Base-by-base conservation (phyloP, 345 rosid genomes). In the Arabidopsis suecica region DNA sequence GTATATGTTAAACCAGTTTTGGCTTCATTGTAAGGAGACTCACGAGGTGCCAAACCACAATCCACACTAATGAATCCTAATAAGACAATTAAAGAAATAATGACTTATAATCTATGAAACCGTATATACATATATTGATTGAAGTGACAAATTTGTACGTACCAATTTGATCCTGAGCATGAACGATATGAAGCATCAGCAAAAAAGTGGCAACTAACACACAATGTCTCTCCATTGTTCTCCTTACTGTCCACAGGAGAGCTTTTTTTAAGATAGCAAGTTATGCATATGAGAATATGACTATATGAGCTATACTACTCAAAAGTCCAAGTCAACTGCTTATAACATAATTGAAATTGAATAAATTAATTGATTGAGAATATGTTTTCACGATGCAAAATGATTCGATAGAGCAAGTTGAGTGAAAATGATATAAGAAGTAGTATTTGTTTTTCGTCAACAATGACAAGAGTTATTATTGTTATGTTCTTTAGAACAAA, bases 21-120 rank as follows among this genome's bases (percentile, higher is more conserved):
- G 18, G 2, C 30, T 53, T 32, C 68, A 20, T 40, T 69, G 71
- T 78, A 78, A 40, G 77, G 62, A 66, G 81, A 30, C 14, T 71
- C 77, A 23, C 37, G 58, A 65, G 12, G 16, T 1, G 80, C 7
- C 32, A 65, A 65, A 23, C 81, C 81, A 22, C 77, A 78, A 51
- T 73, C 81, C 73, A 78, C 65, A 66, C 25, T 78, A 9, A 78
- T 71, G 68, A 78, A 78, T 60, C 80, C 80, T 76, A 53, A 34
- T 69, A 11, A 68, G 33, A 66, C 1, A 44, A 34, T 5, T 14
- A 18, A 51, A 12, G 36, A 1, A 42, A 72, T 20, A 3, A 14
- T 3, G 14, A 18, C 12, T 42, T 25, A 34, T 23, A 33, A 65
- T 7, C 50, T 30, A 75, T 5, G 12, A 74, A 65, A 28, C 58